Base-by-base conservation (phyloP, 1,284 basidiomycete genomes). In the Tilletia walkeri region DNA sequence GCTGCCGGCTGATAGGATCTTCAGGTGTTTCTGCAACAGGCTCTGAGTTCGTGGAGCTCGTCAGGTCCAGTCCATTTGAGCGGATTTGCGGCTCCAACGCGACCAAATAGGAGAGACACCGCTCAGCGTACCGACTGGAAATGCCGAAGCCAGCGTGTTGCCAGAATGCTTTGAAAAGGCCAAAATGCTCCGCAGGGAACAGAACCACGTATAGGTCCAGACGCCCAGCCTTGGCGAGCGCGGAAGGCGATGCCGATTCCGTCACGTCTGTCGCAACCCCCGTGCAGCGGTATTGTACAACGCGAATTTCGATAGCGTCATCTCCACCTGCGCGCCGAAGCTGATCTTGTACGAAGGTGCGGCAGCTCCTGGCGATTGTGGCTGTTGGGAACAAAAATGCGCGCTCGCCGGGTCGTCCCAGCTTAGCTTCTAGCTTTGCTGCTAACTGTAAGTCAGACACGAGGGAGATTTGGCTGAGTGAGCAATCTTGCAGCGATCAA, bases 121-220 rank as follows among this genome's bases (percentile, higher is more conserved):
- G 87, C 70, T 95, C 93, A 1, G 95, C 94, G 47, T 91, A 85
- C 24, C 95, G 89, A 73, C 92, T 94, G 1, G 91, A 93, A 67
- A 99, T 90, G 0, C 94, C 94, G 74, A 92, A 86, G 0, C 95
- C 95, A 0, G 92, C 90, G 81, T 98, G 95, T 80, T 98, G 95
- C 94, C 95, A 97, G 84, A 95, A 97, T 81, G 93, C 88, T 84
- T 93, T 97, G 14, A 92, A 94, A 4, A 91, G 82, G 0, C 88
- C 81, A 76, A 89, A 91, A n/a, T 89, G 86, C 14, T 86, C 85
- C 4, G 89, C 68, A 4, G 80, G 89, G 84, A 95, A 93, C 24
- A 98, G 86, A 10, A 91, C 90, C 76, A 95, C 91, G 83, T 94
- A 78, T 65, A 80, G n/a, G 9, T 63, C 20, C 36, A 74, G 41